phyloP scores from a whole-genome alignment of 2,329 filamentous ascomycete genomes.

The Alternaria gansuensis region DNA sequence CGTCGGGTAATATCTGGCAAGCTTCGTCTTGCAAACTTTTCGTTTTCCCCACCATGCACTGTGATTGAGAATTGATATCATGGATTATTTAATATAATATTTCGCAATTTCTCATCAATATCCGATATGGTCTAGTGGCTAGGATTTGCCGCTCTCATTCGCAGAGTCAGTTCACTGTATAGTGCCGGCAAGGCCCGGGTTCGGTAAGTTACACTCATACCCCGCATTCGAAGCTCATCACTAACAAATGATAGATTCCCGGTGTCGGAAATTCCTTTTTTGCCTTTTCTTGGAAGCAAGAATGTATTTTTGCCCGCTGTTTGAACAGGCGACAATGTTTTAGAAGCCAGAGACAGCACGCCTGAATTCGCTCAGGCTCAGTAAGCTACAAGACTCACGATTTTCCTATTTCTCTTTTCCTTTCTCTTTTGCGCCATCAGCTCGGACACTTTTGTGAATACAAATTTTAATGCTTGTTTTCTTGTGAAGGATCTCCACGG shows the following conservation, averaged over 20 bases:
- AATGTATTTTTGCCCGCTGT: neutral
- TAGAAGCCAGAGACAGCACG: neutral
- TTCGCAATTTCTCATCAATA: neutral
- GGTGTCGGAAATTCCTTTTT: constrained; percentile 18
- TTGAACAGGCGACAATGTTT: too few relatives aligned
- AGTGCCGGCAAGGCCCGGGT: constrained; percentile 26
- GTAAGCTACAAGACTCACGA: too few relatives aligned
- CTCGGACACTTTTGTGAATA: too few relatives aligned
- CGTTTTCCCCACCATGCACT: neutral
- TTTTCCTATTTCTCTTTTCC: too few relatives aligned
- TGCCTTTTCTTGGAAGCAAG: neutral
- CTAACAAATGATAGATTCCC: constrained; percentile 4
- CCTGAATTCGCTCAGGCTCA: too few relatives aligned
- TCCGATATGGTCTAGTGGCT: constrained; percentile 25
- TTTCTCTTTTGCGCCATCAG: too few relatives aligned
- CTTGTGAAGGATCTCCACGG: too few relatives aligned
- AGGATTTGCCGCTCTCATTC: constrained; percentile 26
- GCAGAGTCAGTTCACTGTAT: constrained; percentile 23
- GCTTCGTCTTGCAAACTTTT: neutral
- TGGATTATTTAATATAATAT: too few relatives aligned
- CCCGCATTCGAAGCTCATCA: too few relatives aligned
- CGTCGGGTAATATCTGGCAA: neutral
- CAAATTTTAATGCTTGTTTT: too few relatives aligned
- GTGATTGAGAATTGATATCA: too few relatives aligned
- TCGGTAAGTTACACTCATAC: neutral